Base-by-base conservation (phyloP, 805 yeast genomes). In the Sungouiozyma ichnusensis region DNA sequence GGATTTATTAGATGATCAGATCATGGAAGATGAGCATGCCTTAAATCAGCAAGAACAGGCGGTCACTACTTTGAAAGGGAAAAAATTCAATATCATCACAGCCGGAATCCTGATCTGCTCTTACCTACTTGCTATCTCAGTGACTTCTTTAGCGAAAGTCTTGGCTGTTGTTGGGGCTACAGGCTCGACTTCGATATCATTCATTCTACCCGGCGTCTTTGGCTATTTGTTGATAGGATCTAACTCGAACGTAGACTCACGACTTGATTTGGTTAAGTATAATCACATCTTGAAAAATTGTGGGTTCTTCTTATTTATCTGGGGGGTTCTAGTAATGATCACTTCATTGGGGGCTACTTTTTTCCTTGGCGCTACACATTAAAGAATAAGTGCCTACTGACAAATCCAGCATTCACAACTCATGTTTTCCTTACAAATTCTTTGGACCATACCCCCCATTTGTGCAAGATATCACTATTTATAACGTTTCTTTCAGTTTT, bases 141-240 rank as follows among this genome's bases (percentile, higher is more conserved):
- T 83, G 8, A 64, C 69, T 1, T 79, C 85, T 0, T 76, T 83
- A 54, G 88, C 81, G 41, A 69, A 74, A 31, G 82, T 83, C 3
- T 61, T 83, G 38, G 76, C 90, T 1, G 64, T 83, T 40, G 87
- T 83, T 8, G 94, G 94, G 3, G 81, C 88, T 4, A 83, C 92
- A 0, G 94, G 94, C 0, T 83, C 88, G 3, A 84, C 88, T 0
- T 68, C 85, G 19, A 83, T 83, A 39, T 77, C 86, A 18, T 83
- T 82, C 58, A 81, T 81, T 8, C 66, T 83, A 35, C 94, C 94
- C 0, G 92, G 94, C 0, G 64, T 79, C 43, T 83, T 82, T 58
- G 90, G 90, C 0, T 82, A 64, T 43, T 48, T 46, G 33, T 40
- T 57, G 34, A 54, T 55, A 18, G 58, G 57, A 2, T 51, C 58